phyloP scores from a whole-genome alignment of 768 basidiomycete genomes.

The Coprinopsis marcescibilis region DNA sequence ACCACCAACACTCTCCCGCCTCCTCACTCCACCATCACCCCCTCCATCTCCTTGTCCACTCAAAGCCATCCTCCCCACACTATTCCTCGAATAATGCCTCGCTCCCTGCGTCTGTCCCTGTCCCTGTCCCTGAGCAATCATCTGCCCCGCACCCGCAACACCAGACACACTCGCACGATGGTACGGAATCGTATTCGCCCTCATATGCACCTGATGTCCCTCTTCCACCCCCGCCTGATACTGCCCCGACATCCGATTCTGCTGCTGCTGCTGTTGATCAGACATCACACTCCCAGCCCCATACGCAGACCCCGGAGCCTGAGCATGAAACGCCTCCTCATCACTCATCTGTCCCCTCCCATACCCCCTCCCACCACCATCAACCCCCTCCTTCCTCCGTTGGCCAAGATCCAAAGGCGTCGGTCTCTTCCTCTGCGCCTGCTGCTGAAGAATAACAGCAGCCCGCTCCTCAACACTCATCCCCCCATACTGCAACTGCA shows the following conservation, averaged over 20 bases:
- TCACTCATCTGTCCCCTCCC: slow-evolving; percentile 15
- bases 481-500: no score
- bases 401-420: slow-evolving; percentile 10
- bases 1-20: no score
- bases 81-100: no score
- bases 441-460: slow-evolving; percentile 12
- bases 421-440: slow-evolving; percentile 12
- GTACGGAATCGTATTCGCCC: slow-evolving; percentile 8
- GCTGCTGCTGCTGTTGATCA: slow-evolving; percentile 7
- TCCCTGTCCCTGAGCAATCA: no score
- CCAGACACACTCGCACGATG: not conserved
- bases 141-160: not conserved
- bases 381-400: not conserved
- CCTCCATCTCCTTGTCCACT: no score
- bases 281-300: not conserved
- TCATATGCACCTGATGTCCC: slow-evolving; percentile 6
- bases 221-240: not conserved
- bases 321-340: slow-evolving; percentile 34
- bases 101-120: no score
- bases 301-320: slow-evolving; percentile 2
- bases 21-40: no score
- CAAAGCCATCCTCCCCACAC: no score
- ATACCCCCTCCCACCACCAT: slow-evolving; percentile 13
- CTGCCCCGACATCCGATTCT: slow-evolving; percentile 7
- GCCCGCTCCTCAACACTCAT: no score